Evolutionary conservation across 371 early-diverging fungal genomes (phyloP).

Genomic region (Zychaea mexicana): DNA sequence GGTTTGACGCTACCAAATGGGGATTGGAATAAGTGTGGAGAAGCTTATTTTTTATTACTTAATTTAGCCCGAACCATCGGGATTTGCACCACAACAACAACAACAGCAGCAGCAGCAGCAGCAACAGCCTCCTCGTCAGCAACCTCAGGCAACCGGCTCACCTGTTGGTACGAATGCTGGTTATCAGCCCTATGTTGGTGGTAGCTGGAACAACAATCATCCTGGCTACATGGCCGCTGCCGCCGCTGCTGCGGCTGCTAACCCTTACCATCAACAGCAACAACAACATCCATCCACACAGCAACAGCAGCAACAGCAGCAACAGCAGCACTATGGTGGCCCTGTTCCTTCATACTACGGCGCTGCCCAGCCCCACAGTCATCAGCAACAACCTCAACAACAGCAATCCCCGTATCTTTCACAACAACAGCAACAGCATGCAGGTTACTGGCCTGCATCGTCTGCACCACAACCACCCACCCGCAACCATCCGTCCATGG

Average conservation of each 20-base stretch:
- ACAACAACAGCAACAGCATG: constrained; percentile 12
- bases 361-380: constrained; percentile 1
- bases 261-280: constrained; percentile 12
- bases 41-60: constrained; percentile 3
- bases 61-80: not conserved
- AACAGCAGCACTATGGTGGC: constrained; percentile 30
- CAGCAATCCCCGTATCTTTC: constrained; percentile 31
- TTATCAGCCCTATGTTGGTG: constrained; percentile 4
- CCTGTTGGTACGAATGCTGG: not conserved
- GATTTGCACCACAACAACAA: constrained; percentile 7
- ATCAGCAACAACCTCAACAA: constrained; percentile 21
- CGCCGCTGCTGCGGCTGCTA: constrained; percentile 2
- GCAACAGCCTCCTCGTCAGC: constrained; percentile 8
- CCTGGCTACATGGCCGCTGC: constrained; percentile 11
- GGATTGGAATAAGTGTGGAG: not conserved
- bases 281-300: constrained; percentile 13
- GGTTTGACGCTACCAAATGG: not conserved
- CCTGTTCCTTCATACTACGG: constrained; percentile 32
- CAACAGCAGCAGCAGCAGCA: constrained; percentile 9
- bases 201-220: constrained; percentile 11
- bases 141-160: not conserved
- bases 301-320: constrained; percentile 20
- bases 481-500: constrained; percentile 11
- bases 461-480: constrained; percentile 1
- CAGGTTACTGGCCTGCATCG: constrained; percentile 31